phyloP scores from a whole-genome alignment of 257 asterid genomes.

The Solanum tarijense region DNA sequence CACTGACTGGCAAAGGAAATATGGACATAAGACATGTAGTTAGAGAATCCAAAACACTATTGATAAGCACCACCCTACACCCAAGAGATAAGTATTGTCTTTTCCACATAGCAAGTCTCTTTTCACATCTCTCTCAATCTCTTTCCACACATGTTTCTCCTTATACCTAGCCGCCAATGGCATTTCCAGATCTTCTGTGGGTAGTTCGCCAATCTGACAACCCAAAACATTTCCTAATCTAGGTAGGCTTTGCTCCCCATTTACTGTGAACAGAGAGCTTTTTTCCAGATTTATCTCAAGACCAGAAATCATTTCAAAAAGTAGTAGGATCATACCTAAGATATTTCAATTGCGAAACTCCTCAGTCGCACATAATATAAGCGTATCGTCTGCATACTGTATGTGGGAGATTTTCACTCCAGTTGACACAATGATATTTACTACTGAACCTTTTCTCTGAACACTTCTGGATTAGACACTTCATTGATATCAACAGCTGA shows the following conservation, averaged over 20 bases:
- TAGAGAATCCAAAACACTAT: neutral
- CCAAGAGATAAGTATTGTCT: neutral
- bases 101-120: neutral
- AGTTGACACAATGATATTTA: neutral
- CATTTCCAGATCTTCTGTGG: neutral
- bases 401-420: neutral
- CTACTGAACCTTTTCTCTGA: neutral
- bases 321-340: neutral
- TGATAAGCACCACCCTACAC: neutral
- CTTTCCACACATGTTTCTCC: neutral
- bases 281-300: neutral
- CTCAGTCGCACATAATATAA: neutral
- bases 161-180: neutral
- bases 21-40: neutral
- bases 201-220: neutral
- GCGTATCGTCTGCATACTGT: neutral
- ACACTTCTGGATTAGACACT: neutral
- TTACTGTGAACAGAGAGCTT: neutral
- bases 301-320: neutral
- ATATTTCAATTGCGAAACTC: neutral
- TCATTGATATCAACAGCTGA: neutral
- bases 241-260: neutral
- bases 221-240: neutral
- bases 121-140: neutral
- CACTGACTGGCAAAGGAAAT: neutral